These are phyloP conservation scores for Onygena corvina DNA, from an alignment of 2,329 filamentous ascomycete species.

Conservation along the genomic window DNA sequence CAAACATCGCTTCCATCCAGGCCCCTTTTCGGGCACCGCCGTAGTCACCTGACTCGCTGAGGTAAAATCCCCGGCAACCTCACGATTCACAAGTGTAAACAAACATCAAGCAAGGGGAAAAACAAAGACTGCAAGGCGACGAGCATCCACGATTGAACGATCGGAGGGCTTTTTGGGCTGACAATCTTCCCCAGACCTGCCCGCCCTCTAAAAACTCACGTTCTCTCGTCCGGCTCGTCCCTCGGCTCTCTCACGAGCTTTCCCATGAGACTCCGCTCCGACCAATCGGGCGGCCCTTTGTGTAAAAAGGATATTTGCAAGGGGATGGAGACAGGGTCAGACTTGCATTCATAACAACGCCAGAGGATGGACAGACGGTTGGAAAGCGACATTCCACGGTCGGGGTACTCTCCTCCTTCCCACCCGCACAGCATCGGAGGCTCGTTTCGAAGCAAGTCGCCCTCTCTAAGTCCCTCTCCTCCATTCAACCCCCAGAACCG, in stretches of 20 bases:
- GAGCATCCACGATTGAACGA: neutral
- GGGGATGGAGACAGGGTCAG: neutral
- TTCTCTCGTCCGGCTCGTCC: neutral
- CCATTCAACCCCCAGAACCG: slow-evolving; percentile 19
- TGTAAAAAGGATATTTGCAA: neutral
- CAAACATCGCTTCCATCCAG: too few species aligned
- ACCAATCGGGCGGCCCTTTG: neutral
- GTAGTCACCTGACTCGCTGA: neutral
- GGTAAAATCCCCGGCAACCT: neutral
- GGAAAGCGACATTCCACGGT: neutral
- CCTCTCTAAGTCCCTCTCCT: slow-evolving; percentile 2
- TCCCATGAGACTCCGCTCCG: neutral
- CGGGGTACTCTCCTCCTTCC: neutral
- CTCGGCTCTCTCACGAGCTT: slow-evolving; percentile 2
- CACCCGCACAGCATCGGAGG: neutral
- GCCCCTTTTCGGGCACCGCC: neutral
- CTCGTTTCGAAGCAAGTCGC: slow-evolving; percentile 6
- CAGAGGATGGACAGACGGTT: neutral
- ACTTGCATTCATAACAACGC: slow-evolving; percentile 1
- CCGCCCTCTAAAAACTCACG: neutral
- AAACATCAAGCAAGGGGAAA: neutral
- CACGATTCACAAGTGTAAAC: slow-evolving; percentile 1
- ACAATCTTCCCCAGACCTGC: neutral
- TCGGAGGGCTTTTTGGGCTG: neutral
- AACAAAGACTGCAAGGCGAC: neutral